Conservation (phyloP, 306 rosid species). For the Delonix regia region DNA sequence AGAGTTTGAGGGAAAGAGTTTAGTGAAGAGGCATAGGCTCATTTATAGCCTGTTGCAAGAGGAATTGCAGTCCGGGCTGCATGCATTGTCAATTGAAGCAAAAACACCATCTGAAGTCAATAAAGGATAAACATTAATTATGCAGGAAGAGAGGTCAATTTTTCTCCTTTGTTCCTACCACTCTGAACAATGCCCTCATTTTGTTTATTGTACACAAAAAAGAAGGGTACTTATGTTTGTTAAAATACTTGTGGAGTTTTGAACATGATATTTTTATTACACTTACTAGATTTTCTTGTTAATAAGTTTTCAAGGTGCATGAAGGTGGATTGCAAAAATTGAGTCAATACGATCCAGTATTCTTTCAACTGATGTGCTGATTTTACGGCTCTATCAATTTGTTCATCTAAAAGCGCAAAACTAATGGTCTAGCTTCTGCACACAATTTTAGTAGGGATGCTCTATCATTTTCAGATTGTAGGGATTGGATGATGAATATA, state of each 20-base stretch:
- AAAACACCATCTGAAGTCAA: conserved; percentile 63
- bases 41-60: conserved; percentile 61
- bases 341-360: neutral
- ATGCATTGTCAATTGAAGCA: conserved; percentile 68
- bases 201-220: neutral
- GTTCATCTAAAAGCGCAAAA: neutral
- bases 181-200: neutral
- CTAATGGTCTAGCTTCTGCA: neutral
- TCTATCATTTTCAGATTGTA: neutral
- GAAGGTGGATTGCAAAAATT: neutral
- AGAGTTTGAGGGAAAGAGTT: conserved; percentile 68
- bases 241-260: conserved; percentile 1
- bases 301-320: neutral
- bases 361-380: neutral
- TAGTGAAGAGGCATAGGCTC: conserved; percentile 72
- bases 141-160: conserved; percentile 31
- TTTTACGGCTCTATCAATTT: neutral
- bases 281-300: neutral
- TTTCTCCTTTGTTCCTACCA: neutral
- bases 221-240: conserved; percentile 2
- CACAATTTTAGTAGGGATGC: neutral
- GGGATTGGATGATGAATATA: neutral
- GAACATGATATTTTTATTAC: conserved; percentile 21
- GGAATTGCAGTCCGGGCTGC: conserved; percentile 67
- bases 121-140: conserved; percentile 22